These are phyloP conservation scores for Pichia nanzhaoensis DNA, from an alignment of 805 yeast species.

Conservation along the genomic window DNA sequence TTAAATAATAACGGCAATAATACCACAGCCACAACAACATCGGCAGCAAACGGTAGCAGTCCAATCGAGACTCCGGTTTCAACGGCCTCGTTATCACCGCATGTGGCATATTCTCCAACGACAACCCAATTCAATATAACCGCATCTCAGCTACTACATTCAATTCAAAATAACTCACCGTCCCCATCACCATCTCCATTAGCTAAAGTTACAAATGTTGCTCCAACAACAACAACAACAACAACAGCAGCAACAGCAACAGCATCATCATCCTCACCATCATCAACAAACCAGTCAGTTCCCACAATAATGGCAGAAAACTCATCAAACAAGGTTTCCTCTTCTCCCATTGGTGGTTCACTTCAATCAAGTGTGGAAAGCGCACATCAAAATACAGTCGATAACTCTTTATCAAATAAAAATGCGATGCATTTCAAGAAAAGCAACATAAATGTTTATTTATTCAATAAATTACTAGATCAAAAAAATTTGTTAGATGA, in stretches of 20 bases:
- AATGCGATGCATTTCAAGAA: neutral
- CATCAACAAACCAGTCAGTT: neutral
- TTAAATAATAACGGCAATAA: neutral
- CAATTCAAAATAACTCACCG: conserved; percentile 26
- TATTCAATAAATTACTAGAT: conserved; percentile 31
- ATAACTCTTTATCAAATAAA: neutral
- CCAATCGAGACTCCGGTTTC: conserved; percentile 6
- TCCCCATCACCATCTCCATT: conserved; percentile 10
- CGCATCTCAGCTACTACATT: conserved; percentile 30
- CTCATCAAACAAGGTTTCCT: neutral
- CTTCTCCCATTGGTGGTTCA: neutral
- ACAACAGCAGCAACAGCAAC: neutral
- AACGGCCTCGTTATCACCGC: conserved; percentile 17
- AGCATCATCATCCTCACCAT: neutral
- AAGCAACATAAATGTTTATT: conserved; percentile 13
- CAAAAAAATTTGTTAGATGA: conserved; percentile 33
- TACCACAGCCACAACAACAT: neutral
- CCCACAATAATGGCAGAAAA: neutral
- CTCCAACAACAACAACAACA: conserved; percentile 1
- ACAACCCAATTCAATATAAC: conserved; percentile 22
- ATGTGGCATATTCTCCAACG: conserved; percentile 19
- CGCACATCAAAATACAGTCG: neutral
- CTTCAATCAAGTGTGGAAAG: neutral
- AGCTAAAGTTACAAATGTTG: conserved; percentile 3
- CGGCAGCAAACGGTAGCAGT: neutral